A percentile compares a stretch with the other conserved stretches of the same genome.
phyloP scores from a whole-genome alignment of 306 rosid species.

The Myrica gale region DNA sequence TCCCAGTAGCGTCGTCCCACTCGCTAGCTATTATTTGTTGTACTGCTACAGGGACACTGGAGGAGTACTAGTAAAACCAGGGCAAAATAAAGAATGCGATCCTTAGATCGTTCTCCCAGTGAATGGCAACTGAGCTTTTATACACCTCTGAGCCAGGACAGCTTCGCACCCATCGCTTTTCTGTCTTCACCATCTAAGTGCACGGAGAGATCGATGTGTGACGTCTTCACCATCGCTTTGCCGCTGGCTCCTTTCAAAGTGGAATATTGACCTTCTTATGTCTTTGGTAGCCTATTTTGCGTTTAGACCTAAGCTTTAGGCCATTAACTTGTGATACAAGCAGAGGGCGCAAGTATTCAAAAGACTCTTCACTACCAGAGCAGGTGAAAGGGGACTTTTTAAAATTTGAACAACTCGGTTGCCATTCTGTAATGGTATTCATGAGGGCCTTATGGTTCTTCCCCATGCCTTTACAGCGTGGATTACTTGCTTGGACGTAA shows the following conservation, averaged over 20 bases:
- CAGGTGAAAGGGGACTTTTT: not conserved
- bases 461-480: conserved; percentile 39
- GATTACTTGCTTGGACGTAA: conserved; percentile 27
- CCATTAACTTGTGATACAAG: conserved; percentile 2
- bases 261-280: not conserved
- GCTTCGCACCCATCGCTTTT: not conserved
- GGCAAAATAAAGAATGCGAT: not conserved
- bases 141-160: conserved; percentile 3
- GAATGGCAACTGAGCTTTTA: not conserved
- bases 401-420: not conserved
- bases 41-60: not conserved
- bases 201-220: not conserved
- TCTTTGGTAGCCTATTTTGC: conserved; percentile 1
- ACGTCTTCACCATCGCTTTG: no score
- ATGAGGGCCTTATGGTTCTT: conserved; percentile 28
- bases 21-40: not conserved
- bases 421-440: conserved; percentile 26
- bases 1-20: no score
- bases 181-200: conserved; percentile 1
- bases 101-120: not conserved
- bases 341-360: not conserved
- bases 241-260: not conserved
- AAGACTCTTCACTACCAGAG: conserved; percentile 5
- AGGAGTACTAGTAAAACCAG: no score
- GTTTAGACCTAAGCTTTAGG: not conserved